Base-by-base conservation (phyloP, 2,329 filamentous ascomycete genomes). In the Dichotomopilus funicola region DNA sequence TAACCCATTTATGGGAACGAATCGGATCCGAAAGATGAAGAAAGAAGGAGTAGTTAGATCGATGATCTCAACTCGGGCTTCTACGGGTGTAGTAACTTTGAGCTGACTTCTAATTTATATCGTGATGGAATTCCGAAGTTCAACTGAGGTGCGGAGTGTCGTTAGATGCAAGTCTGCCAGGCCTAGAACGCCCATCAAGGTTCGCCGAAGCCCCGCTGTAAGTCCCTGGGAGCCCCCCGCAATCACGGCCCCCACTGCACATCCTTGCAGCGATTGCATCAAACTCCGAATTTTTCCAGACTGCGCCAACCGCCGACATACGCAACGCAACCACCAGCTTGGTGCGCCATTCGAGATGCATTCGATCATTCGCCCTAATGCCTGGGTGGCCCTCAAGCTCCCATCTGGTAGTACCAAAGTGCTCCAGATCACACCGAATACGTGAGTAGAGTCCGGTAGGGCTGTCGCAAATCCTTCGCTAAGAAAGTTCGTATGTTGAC, bases 321-420 rank as follows among this genome's bases (percentile, higher is more conserved):
- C 19, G 19, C 11, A 31, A 43, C 36, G 35, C 54, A 49, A 46
- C 36, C 8, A 46, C 6, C 42, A n/a, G 44, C 37, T 9, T 49
- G 36, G 27, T 11, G 13, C 13, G 46, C 12, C 12, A 11, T 36
- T 34, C 40, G 1, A 40, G 38, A 75, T 75, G 73, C 68, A 73
- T 53, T 72, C 72, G 3, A 59, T 78, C 27, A 73, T 82, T 13
- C 74, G 81, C 63, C 79, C 82, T 59, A 75, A 85, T 67, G 73
- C 77, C 55, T 86, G 82, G 83, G 78, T 81, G 7, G 78, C 75
- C 46, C 69, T 86, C 47, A 75, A 78, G 66, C 74, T 86, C 8
- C 81, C 82, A 5, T 84, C 81, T 12, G 82, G 81, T 44, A 77
- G 73, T 43, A 71, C 80, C 41, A 77, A 78, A 56, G 73, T 85